phyloP scores from a whole-genome alignment of 805 yeast genomes.

The Kodamaea kakaduensis region DNA sequence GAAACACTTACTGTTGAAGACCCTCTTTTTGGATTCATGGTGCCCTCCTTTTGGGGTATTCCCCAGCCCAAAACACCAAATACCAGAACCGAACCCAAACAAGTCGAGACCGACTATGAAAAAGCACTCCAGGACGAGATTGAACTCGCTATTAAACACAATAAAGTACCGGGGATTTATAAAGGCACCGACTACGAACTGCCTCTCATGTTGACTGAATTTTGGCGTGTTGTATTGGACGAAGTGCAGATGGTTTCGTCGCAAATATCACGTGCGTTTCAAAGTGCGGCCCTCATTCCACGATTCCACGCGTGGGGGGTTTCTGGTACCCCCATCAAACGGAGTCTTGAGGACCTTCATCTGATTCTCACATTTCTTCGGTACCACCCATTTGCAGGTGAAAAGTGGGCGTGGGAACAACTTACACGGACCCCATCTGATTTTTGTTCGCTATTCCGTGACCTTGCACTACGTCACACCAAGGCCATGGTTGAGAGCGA shows the following conservation, averaged over 20 bases:
- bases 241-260: constrained; percentile 92
- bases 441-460: constrained; percentile 46
- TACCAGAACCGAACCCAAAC: constrained; percentile 17
- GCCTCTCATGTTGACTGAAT: constrained; percentile 76
- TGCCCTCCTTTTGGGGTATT: constrained; percentile 17
- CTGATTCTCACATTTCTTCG: constrained; percentile 68
- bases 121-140: constrained; percentile 32
- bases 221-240: constrained; percentile 87
- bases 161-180: constrained; percentile 20
- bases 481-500: constrained; percentile 78
- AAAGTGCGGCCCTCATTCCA: constrained; percentile 74
- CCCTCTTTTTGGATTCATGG: not conserved
- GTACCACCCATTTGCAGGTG: constrained; percentile 59
- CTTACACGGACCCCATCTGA: constrained; percentile 18
- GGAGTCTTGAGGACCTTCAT: constrained; percentile 60
- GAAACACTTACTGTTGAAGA: not conserved
- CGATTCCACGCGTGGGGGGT: constrained; percentile 95
- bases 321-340: constrained; percentile 87
- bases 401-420: constrained; percentile 39
- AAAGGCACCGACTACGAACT: constrained; percentile 57
- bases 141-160: constrained; percentile 26
- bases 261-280: constrained; percentile 70
- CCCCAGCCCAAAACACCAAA: constrained; percentile 33
- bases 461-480: constrained; percentile 71
- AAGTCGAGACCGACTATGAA: constrained; percentile 28